A percentile compares a stretch with the other conserved stretches of the same genome.
phyloP scores from a whole-genome alignment of 495 filamentous ascomycete species.

The Acidomyces sp. region DNA sequence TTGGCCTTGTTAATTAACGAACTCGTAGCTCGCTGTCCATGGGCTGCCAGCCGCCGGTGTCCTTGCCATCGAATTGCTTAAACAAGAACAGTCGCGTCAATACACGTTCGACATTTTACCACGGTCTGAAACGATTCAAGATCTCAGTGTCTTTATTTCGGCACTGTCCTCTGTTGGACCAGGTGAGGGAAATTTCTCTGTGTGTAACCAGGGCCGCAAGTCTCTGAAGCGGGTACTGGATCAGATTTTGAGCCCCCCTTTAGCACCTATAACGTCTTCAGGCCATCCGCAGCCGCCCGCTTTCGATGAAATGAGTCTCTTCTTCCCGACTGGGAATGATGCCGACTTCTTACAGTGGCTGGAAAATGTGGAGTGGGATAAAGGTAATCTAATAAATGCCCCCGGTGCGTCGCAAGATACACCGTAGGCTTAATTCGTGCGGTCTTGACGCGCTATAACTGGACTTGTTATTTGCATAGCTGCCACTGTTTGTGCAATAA shows the following conservation, averaged over 20 bases:
- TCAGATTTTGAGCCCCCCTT: constrained; percentile 27
- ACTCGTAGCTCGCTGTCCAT: constrained; percentile 17
- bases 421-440: too few species aligned
- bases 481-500: too few species aligned
- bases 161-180: constrained; percentile 44
- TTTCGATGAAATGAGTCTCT: constrained; percentile 19
- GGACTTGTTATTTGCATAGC: too few species aligned
- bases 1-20: not conserved
- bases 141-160: constrained; percentile 49
- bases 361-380: constrained; percentile 29
- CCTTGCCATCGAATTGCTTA: constrained; percentile 48
- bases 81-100: constrained; percentile 37
- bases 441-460: not conserved
- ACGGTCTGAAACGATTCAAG: constrained; percentile 48
- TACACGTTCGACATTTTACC: constrained; percentile 33
- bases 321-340: constrained; percentile 24
- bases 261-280: not conserved
- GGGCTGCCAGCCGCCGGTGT: constrained; percentile 47
- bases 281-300: constrained; percentile 4
- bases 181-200: constrained; percentile 40
- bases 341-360: constrained; percentile 29
- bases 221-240: constrained; percentile 37
- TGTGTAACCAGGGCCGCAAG: constrained; percentile 35
- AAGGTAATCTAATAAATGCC: constrained; percentile 20
- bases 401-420: not conserved